Evolutionary conservation across 2,329 filamentous ascomycete species (phyloP), one percentile per base, ranked within the genome.

Genomic region (Juglanconis sp.): DNA sequence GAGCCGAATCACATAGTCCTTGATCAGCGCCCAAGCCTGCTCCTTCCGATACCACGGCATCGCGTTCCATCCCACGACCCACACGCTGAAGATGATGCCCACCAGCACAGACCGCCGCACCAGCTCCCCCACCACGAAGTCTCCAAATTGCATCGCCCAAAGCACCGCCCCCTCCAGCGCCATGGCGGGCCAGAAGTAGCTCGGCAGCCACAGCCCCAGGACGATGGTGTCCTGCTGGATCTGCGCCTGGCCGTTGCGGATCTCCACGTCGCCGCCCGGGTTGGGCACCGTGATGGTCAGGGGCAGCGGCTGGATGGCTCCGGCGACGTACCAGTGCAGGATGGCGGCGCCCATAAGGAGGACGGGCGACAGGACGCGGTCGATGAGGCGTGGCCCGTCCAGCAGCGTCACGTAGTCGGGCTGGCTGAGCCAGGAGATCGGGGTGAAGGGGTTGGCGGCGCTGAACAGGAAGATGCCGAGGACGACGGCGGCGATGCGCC

Each of bases 301-400:
- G 17, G 58, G 58, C 3, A 63, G 47, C 1, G 58, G 44, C 38
- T 34, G n/a, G 53, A 34, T 44, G 30, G 53, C 50, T 1, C 54
- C 57, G 46, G 58, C 61, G 51, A 63, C 55, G 54, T 63, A 63
- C 61, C 58, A 63, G 61, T 63, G 58, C 30, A 63, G 61, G 30
- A 57, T 24, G 32, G 54, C 38, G 40, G 61, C 61, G 51, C 61
- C 61, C 36, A 47, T 17, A 32, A 57, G 50, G 5, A 63, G 24
- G 38, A 63, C 51, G 11, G 61, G 61, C 13, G 57, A 47, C 13
- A 61, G 35, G 46, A 63, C 46, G 40, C 61, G 61, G 58, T 63
- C 61, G 47, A 54, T 46, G 10, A 63, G 34, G 34, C 42, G 42
- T 7, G 58, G 58, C n/a, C 61, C 61, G 35, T 63, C 58, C 15